Conservation (phyloP, 2,329 filamentous ascomycete genomes). For the Aspergillus sp. region DNA sequence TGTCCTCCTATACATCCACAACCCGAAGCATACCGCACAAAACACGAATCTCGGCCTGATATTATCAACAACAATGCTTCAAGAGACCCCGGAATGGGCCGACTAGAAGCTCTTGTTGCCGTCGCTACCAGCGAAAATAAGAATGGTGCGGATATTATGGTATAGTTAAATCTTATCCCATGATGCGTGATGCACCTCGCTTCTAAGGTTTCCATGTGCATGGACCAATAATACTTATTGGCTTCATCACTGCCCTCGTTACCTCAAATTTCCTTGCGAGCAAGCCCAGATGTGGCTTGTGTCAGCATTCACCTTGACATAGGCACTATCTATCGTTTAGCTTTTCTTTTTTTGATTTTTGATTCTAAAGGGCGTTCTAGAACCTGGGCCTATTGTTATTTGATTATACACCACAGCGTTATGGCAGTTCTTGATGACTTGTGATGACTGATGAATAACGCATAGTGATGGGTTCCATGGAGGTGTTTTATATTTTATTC, state of each 20-base stretch:
- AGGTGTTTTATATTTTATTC: conserved; percentile 17
- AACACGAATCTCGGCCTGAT: conserved; percentile 28
- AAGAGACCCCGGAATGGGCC: conserved; percentile 43
- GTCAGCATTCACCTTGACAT: background rate
- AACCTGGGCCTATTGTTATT: conserved; percentile 17
- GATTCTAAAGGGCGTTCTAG: conserved; percentile 18
- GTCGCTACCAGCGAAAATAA: conserved; percentile 51
- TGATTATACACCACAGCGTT: conserved; percentile 17
- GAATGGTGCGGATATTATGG: conserved; percentile 32
- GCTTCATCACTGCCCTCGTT: background rate
- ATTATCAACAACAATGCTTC: conserved; percentile 29
- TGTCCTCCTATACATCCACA: conserved; percentile 33
- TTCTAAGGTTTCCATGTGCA: background rate
- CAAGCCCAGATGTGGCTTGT: background rate
- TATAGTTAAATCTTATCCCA: conserved; percentile 15
- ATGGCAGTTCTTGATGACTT: conserved; percentile 29
- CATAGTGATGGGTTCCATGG: conserved; percentile 25
- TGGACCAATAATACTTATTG: background rate
- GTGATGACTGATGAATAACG: conserved; percentile 41
- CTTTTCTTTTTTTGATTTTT: conserved; percentile 10
- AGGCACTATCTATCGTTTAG: conserved; percentile 6
- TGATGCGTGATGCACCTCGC: background rate
- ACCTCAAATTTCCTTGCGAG: conserved; percentile 1
- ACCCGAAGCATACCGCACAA: conserved; percentile 28
- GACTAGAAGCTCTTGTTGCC: conserved; percentile 51